A percentile compares a stretch with the other conserved stretches of the same genome.
Evolutionary conservation across 2,329 filamentous ascomycete species (phyloP).

Genomic region (Diplodia intermedia): DNA sequence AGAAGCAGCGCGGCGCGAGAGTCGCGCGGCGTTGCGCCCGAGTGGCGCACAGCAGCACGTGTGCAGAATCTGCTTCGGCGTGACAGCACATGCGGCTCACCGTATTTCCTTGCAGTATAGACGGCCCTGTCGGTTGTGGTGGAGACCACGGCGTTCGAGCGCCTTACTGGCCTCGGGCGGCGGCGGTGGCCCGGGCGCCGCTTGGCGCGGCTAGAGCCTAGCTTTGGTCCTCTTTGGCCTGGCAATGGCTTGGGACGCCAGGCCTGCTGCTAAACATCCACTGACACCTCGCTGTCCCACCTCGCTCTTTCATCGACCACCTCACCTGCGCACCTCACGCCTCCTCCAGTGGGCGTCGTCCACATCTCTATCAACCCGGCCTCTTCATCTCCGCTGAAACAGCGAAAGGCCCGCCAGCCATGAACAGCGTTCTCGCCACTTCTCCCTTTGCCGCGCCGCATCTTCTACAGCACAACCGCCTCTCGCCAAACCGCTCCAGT

Average conservation of each 20-base stretch:
- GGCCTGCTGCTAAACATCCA: constrained; percentile 30
- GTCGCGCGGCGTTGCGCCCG: neutral
- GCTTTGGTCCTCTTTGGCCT: constrained; percentile 13
- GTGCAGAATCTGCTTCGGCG: constrained; percentile 1
- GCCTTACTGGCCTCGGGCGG: constrained; percentile 19
- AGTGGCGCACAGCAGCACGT: constrained; percentile 1
- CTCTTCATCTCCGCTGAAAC: constrained; percentile 16
- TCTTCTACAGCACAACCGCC: constrained; percentile 65
- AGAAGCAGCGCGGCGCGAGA: constrained; percentile 16
- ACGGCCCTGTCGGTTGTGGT: constrained; percentile 13
- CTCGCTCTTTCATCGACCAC: constrained; percentile 32
- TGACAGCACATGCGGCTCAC: constrained; percentile 26
- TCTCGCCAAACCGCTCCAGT: constrained; percentile 67
- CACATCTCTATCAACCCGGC: constrained; percentile 16
- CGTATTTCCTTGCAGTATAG: constrained; percentile 21
- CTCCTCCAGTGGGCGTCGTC: constrained; percentile 20
- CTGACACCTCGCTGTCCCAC: constrained; percentile 31
- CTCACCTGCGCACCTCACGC: constrained; percentile 10
- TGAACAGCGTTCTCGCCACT: constrained; percentile 67
- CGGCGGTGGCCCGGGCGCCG: constrained; percentile 16
- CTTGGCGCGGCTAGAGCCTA: constrained; percentile 26
- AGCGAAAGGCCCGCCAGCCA: constrained; percentile 44
- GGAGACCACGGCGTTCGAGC: constrained; percentile 25
- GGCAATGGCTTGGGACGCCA: constrained; percentile 16
- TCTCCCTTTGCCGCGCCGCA: constrained; percentile 67